These are phyloP conservation scores for Erigeron philadelphicus DNA, from an alignment of 140 eudicot species.

Conservation along the genomic window DNA sequence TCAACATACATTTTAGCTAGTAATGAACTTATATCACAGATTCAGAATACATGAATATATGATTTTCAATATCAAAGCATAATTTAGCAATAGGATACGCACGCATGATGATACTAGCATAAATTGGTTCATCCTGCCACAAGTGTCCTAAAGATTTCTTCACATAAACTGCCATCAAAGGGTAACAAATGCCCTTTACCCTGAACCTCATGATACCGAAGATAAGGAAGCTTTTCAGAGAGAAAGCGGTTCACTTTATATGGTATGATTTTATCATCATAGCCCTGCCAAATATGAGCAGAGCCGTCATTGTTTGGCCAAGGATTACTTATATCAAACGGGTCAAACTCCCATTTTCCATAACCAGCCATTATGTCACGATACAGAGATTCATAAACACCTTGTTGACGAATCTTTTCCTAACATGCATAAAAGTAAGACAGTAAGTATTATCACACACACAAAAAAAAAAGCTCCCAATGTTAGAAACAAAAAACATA, in stretches of 20 bases:
- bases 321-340: conserved; percentile 49
- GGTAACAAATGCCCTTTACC: conserved; percentile 52
- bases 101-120: background rate
- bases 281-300: conserved; percentile 79
- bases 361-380: conserved; percentile 55
- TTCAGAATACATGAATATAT: too few species aligned
- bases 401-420: conserved; percentile 62
- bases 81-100: too few species aligned
- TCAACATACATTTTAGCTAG: too few species aligned
- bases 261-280: conserved; percentile 54
- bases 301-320: conserved; percentile 62
- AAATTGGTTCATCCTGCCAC: conserved; percentile 30
- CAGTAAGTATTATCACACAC: conserved; percentile 2
- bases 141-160: conserved; percentile 45
- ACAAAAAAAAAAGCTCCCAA: background rate
- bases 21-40: too few species aligned
- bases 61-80: too few species aligned
- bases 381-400: conserved; percentile 47
- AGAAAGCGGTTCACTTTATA: conserved; percentile 36
- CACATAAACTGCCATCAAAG: conserved; percentile 33
- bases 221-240: conserved; percentile 56
- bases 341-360: conserved; percentile 75
- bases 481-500: background rate
- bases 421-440: conserved; percentile 15
- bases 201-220: conserved; percentile 62